Conservation (phyloP, 2,329 filamentous ascomycete species). For the Biscogniauxia sp. region DNA sequence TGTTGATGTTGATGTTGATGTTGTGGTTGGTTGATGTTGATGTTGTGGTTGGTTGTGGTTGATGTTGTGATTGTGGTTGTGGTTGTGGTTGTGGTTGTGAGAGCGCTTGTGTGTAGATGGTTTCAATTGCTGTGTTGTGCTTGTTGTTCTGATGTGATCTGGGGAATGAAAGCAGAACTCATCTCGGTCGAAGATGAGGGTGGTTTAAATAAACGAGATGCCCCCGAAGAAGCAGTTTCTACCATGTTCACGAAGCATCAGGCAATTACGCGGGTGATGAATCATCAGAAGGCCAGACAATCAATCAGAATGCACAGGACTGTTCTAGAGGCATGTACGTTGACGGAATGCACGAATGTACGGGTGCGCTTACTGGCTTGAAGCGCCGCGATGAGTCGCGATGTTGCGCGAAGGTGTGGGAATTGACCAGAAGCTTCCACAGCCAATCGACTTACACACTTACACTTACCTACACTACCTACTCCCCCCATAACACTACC, state of each 20-base stretch:
- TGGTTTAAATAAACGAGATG: slow-evolving; percentile 32
- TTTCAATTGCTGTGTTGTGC: slow-evolving; percentile 19
- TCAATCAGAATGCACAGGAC: slow-evolving; percentile 29
- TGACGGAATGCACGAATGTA: too few species aligned
- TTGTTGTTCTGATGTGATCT: slow-evolving; percentile 26
- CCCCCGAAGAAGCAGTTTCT: slow-evolving; percentile 18
- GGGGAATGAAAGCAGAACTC: slow-evolving; percentile 19
- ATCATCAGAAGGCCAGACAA: slow-evolving; percentile 16
- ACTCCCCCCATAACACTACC: background rate
- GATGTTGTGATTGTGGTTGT: too few species aligned
- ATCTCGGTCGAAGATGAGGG: slow-evolving; percentile 12
- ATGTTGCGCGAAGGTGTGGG: slow-evolving; percentile 23
- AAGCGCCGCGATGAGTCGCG: slow-evolving; percentile 18
- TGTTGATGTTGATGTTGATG: slow-evolving; percentile 15
- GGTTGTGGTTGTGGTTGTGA: slow-evolving; percentile 19
- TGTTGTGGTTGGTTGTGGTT: background rate
- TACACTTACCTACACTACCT: background rate
- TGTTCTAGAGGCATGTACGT: slow-evolving; percentile 15
- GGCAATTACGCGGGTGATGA: slow-evolving; percentile 13
- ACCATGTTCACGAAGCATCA: slow-evolving; percentile 27
- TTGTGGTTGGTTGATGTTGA: background rate
- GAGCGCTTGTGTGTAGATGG: slow-evolving; percentile 9
- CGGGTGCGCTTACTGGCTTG: slow-evolving; percentile 3
- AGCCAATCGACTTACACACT: background rate
- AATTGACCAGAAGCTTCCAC: slow-evolving; percentile 32